Evolutionary conservation across 768 basidiomycete genomes (phyloP), one percentile per base, ranked within the genome.

Genomic region (Pleurotus tuoliensis): DNA sequence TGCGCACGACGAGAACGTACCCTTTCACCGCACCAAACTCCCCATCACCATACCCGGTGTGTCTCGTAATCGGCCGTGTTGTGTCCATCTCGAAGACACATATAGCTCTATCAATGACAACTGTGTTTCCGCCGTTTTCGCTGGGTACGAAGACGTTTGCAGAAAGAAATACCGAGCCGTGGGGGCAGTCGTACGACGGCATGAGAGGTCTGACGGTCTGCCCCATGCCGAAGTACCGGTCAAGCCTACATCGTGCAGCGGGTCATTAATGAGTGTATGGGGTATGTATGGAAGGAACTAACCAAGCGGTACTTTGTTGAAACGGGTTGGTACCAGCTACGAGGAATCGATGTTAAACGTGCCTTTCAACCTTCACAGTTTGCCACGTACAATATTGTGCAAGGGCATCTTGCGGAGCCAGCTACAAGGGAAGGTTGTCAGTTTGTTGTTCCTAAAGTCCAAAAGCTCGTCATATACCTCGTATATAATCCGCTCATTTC

Each of bases 161-260:
- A 2, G 82, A 80, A n/a, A 88, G 70, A 64, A 76, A 83, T 9
- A 82, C 72, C 0, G 85, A 78, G 48, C 86, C 83, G 58, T 77
- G 69, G 3, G 86, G 86, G 60, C 86, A 87, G 64, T 88, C 86
- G 64, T 87, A 87, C 43, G 82, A 79, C 0, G 79, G 77, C n/a
- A 88, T 75, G 72, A 87, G 71, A 39, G 84, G 78, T n/a, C 81
- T 76, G n/a, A 81, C 78, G 3, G 73, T 47, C 12, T 64, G 63
- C 0, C 85, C 85, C 82, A 86, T 85, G 37, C 85, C 86, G 60
- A 86, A 86, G 64, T 74, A 79, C 5, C 83, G 71, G 59, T 87
- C 85, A 9, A 86, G 75, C 78, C 51, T 53, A 51, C 8, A 51
- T n/a, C 27, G 16, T 39, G 13, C 13, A 25, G 46, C 6, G 46